These are phyloP conservation scores for Aureobasidium pullulans DNA, from an alignment of 2,329 filamentous ascomycete genomes.

Conservation along the genomic window DNA sequence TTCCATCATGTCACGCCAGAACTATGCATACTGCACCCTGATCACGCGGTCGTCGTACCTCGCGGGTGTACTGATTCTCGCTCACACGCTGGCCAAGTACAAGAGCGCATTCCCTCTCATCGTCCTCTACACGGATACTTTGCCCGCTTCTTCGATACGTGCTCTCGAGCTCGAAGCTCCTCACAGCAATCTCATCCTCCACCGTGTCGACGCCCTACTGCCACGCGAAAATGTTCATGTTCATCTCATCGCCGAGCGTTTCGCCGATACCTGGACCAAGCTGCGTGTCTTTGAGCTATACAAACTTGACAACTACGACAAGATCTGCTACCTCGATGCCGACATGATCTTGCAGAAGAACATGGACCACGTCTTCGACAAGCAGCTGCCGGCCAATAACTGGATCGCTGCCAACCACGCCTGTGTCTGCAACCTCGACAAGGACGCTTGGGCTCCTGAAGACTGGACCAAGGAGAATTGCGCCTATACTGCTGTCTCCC, in stretches of 20 bases:
- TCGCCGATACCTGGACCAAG: conserved; percentile 50
- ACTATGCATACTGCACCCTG: conserved; percentile 42
- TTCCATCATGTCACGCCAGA: conserved; percentile 7
- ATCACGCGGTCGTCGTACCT: conserved; percentile 47
- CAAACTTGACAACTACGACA: conserved; percentile 28
- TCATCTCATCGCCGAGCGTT: conserved; percentile 43
- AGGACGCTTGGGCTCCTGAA: conserved; percentile 43
- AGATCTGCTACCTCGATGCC: conserved; percentile 45
- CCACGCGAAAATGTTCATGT: conserved; percentile 30
- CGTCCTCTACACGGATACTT: conserved; percentile 41
- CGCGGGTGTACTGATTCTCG: conserved; percentile 44
- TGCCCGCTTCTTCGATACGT: conserved; percentile 33
- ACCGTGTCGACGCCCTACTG: conserved; percentile 35
- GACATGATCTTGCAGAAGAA: conserved; percentile 43
- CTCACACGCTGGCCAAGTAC: conserved; percentile 41
- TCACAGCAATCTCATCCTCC: conserved; percentile 34
- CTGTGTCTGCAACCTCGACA: conserved; percentile 47
- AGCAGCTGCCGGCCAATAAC: conserved; percentile 29
- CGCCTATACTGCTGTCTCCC: conserved; percentile 37
- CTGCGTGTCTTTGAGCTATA: conserved; percentile 45
- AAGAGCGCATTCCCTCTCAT: conserved; percentile 41
- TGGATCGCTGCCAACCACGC: conserved; percentile 44
- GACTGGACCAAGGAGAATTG: conserved; percentile 44
- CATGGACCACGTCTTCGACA: conserved; percentile 40
- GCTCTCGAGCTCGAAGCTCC: conserved; percentile 37